Base-by-base conservation (phyloP, 805 yeast species). In the Candida rishiriensis region DNA sequence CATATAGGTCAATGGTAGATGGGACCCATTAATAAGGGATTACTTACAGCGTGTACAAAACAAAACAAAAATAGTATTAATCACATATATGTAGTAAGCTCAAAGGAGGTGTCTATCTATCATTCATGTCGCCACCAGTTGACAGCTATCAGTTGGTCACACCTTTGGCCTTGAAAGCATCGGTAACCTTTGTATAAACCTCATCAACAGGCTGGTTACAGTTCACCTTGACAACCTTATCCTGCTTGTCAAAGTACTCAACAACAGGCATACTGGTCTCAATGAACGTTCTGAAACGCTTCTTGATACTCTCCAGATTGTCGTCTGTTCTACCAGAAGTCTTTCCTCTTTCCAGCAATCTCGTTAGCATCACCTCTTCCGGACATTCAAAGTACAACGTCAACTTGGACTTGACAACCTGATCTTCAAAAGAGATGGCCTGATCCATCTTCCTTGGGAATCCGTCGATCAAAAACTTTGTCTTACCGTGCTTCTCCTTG, bases 361-460 rank as follows among this genome's bases (percentile, higher is more conserved):
- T 81, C 52, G 77, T 68, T 53, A 89, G 72, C 97, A 91, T 90
- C 43, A 88, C 85, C 34, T 68, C 60, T 64, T 85, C 93, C 1
- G 91, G 87, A 63, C 95, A 86, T 52, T 85, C 89, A 58, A 86
- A 86, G 66, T 83, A 86, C 35, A 86, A 69, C 2, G 86, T 80
- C 65, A 84, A 78, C 21, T 79, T 71, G 50, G 87, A 83, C 64
- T 74, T 83, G 57, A 81, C 93, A 55, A 81, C 64, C 60, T 79
- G 71, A 34, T 85, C 79, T 68, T 91, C 98, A 63, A 91, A 91
- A n/a, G 91, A 85, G 34, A 85, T 47, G 0, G 98, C 98, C 71
- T 91, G 99, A 67, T 93, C 98, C 97, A 93, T 91, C 64, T 90
- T 88, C 63, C 98, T 79, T 39, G 99, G 99, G 76, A 93, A 91